These are phyloP conservation scores for Globisporangium camurandrum DNA, from an alignment of 352 stramenopile genomes.

Conservation along the genomic window DNA sequence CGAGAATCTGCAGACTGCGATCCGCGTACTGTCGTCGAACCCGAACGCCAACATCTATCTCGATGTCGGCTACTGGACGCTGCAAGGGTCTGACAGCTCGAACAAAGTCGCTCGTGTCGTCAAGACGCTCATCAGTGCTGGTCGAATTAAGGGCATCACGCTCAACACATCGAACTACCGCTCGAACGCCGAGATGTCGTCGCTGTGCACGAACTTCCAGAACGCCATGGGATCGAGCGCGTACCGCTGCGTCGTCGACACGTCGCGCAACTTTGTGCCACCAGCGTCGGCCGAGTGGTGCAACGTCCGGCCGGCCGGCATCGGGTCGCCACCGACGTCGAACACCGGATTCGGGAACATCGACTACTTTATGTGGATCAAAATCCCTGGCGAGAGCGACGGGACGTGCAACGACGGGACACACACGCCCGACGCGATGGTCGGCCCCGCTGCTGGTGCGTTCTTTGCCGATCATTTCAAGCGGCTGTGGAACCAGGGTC, in stretches of 20 bases:
- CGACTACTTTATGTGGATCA: slow-evolving; percentile 74
- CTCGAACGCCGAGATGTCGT: slow-evolving; percentile 32
- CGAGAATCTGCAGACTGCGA: slow-evolving; percentile 39
- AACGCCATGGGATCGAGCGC: slow-evolving; percentile 25
- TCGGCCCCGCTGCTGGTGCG: slow-evolving; percentile 36
- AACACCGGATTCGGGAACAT: slow-evolving; percentile 39
- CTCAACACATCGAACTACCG: slow-evolving; percentile 81
- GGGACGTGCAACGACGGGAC: slow-evolving; percentile 26
- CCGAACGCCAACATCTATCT: slow-evolving; percentile 64
- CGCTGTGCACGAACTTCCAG: slow-evolving; percentile 54
- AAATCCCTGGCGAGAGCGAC: slow-evolving; percentile 58
- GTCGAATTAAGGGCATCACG: slow-evolving; percentile 47
- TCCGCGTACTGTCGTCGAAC: slow-evolving; percentile 42
- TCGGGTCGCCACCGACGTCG: slow-evolving; percentile 35
- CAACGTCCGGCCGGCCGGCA: slow-evolving; percentile 33
- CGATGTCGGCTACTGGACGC: slow-evolving; percentile 64
- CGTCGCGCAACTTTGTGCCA: slow-evolving; percentile 33
- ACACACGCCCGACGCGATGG: slow-evolving; percentile 36
- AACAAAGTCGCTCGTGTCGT: slow-evolving; percentile 24
- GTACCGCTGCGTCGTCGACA: slow-evolving; percentile 57
- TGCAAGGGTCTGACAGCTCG: slow-evolving; percentile 19
- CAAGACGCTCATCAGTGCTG: slow-evolving; percentile 26
- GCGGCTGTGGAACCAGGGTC: slow-evolving; percentile 57
- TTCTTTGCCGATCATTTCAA: slow-evolving; percentile 56
- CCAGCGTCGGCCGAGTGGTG: slow-evolving; percentile 37